A percentile compares a stretch with the other conserved stretches of the same genome.
phyloP scores from a whole-genome alignment of 1,284 basidiomycete species.

The Apiotrichum porosum region DNA sequence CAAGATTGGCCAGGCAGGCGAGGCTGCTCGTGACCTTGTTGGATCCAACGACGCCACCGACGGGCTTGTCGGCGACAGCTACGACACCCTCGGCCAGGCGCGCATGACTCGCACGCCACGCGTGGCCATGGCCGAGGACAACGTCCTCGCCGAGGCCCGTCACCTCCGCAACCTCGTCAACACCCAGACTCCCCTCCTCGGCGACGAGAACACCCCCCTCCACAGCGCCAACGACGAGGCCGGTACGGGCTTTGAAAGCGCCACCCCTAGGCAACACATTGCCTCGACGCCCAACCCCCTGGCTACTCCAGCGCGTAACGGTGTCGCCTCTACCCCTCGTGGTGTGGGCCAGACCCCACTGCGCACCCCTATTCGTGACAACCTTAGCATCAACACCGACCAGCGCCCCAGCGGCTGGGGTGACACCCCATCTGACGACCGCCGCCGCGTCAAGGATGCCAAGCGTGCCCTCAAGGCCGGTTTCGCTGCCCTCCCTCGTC shows the following conservation, averaged over 20 bases:
- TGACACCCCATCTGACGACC: constrained; percentile 70
- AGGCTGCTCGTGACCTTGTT: constrained; percentile 80
- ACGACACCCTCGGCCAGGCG: constrained; percentile 80
- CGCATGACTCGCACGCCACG: constrained; percentile 87
- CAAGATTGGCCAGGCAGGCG: constrained; percentile 91
- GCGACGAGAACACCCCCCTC: constrained; percentile 92
- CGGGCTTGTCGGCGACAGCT: constrained; percentile 74
- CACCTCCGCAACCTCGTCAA: constrained; percentile 90
- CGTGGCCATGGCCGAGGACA: constrained; percentile 77
- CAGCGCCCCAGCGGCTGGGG: constrained; percentile 57
- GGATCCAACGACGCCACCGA: constrained; percentile 68
- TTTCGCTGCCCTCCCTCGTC: constrained; percentile 79
- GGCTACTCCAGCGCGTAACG: constrained; percentile 62
- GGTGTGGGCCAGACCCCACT: constrained; percentile 66
- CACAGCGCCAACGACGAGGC: constrained; percentile 59
- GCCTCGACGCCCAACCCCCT: constrained; percentile 94
- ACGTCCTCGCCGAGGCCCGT: constrained; percentile 86
- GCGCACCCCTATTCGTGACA: constrained; percentile 88
- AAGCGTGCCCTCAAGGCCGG: constrained; percentile 72
- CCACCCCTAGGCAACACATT: constrained; percentile 80
- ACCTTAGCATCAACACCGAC: constrained; percentile 72
- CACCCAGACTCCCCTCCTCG: constrained; percentile 88
- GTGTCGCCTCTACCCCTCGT: constrained; percentile 61
- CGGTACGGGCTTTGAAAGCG: constrained; percentile 84
- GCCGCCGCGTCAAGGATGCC: constrained; percentile 58